Evolutionary conservation across 106 monocot species (phyloP).

Genomic region (Allium fistulosum): DNA sequence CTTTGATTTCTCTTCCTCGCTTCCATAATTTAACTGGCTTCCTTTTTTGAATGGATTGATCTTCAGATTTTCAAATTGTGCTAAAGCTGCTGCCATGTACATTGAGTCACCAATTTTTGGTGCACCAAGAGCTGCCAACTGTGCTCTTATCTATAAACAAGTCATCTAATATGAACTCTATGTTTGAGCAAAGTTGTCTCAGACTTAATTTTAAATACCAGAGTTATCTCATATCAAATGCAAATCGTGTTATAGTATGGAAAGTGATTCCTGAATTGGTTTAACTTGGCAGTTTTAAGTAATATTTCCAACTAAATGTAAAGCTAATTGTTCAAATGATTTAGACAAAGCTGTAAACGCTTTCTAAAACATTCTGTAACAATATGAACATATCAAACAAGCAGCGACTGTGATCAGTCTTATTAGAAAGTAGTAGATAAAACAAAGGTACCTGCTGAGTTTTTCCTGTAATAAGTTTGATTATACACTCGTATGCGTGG

Average conservation of each 20-base stretch:
- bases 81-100: slow-evolving; percentile 69
- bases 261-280: no score
- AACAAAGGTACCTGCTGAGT: slow-evolving; percentile 82
- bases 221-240: no score
- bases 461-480: slow-evolving; percentile 93
- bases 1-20: slow-evolving; percentile 27
- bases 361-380: no score
- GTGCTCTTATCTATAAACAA: slow-evolving; percentile 74
- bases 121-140: slow-evolving; percentile 74
- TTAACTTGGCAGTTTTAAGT: no score
- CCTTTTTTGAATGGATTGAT: slow-evolving; percentile 61
- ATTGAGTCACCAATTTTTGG: slow-evolving; percentile 83
- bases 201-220: no score
- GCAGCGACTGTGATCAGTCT: no score
- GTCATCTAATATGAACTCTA: no score
- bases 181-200: no score
- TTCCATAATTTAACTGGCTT: slow-evolving; percentile 8
- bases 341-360: no score
- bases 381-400: background rate
- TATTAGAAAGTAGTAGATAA: background rate
- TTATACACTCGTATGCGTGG: slow-evolving; percentile 82
- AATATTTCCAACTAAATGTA: no score
- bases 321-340: no score
- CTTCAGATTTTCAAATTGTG: slow-evolving; percentile 39
- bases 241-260: no score